A percentile compares a stretch with the other conserved stretches of the same genome.
Conservation (phyloP, 2,329 filamentous ascomycete species). For the Dothiorella sarmentorum region DNA sequence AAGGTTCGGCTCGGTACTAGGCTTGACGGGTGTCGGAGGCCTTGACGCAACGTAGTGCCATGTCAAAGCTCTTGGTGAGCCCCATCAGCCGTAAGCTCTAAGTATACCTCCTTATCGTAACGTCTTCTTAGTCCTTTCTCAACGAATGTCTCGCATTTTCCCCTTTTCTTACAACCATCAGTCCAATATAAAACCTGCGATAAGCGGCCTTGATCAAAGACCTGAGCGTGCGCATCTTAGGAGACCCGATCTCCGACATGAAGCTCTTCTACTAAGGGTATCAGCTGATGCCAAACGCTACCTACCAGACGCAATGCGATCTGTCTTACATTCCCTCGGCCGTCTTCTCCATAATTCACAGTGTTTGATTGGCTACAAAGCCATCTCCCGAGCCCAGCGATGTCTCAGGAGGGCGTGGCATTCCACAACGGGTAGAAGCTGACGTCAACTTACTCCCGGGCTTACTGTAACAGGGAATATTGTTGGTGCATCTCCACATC, state of each 20-base stretch:
- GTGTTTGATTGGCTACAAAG: not conserved
- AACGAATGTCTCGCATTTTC: not conserved
- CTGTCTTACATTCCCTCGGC: not conserved
- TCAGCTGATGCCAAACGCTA: not conserved
- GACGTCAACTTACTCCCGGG: not conserved
- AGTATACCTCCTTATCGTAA: not conserved
- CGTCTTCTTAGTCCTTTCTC: not conserved
- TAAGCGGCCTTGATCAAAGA: too few relatives aligned
- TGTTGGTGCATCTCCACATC: slow-evolving; percentile 3
- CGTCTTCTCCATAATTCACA: not conserved
- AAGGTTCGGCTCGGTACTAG: not conserved
- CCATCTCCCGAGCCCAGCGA: not conserved
- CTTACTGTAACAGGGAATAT: not conserved
- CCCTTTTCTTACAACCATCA: not conserved
- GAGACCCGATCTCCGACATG: too few relatives aligned
- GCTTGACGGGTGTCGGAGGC: not conserved
- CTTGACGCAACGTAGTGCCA: not conserved
- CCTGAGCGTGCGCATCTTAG: too few relatives aligned
- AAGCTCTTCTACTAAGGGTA: too few relatives aligned
- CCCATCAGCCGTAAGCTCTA: not conserved
- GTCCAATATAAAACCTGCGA: not conserved
- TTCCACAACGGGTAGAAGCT: not conserved
- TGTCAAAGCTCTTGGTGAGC: not conserved
- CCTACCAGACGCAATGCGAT: not conserved
- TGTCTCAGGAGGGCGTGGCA: not conserved